Evolutionary conservation across 805 yeast species (phyloP), one percentile per base, ranked within the genome.

Genomic region (Saccharomyces paradoxus): DNA sequence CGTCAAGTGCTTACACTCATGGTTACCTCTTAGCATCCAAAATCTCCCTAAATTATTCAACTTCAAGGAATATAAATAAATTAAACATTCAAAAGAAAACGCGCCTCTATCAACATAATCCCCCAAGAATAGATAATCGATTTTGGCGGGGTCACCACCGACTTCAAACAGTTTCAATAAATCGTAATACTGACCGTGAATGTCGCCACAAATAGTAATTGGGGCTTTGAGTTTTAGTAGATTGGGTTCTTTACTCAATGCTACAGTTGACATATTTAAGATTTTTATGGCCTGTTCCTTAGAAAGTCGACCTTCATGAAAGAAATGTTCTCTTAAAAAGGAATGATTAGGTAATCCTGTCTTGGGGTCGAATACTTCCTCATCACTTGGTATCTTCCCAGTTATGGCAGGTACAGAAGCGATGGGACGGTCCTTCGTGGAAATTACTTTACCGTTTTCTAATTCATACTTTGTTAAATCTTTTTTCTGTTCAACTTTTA

Each of bases 31-130:
- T 53, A 90, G 76, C 80, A 90, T 75, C 79, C 83, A 86, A 62
- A 90, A 80, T 1, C 86, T 78, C 30, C 72, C 67, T 4, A 92
- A 92, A 68, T 82, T 83, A 65, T 79, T 83, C 62, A 88, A 74
- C 67, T 90, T 90, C 64, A 88, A 71, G 6, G 91, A 71, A 76
- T 86, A 89, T 52, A 90, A 70, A 61, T 85, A 83, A 47, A 90
- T 64, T 41, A 85, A 70, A 62, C 86, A 81, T 68, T 90, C 97
- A 55, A 88, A 79, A 17, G 96, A 85, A 65, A 86, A 89, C 37
- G 85, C 81, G 2, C 97, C 97, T 58, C 97, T 77, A 71, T 90
- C 97, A 24, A 89, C 97, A 66, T 89, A 89, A 72, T 89, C 97
- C 13, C 97, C 97, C 55, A 89, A 72, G 63, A 89, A 89, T 52